These are phyloP conservation scores for Fusarium gaditjirri DNA, from an alignment of 2,329 filamentous ascomycete genomes.

Conservation along the genomic window DNA sequence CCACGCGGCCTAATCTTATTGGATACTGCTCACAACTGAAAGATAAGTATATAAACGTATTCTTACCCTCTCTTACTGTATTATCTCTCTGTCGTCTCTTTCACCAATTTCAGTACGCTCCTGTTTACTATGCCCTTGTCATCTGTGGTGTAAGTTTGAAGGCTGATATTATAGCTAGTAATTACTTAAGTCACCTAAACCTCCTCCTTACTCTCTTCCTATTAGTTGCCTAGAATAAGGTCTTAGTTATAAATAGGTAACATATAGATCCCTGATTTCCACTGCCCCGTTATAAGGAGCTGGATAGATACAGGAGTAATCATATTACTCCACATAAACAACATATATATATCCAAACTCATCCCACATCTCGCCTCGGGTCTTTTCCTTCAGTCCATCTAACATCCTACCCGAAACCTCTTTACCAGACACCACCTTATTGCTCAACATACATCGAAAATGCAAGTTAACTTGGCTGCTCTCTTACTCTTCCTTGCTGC, in stretches of 20 bases:
- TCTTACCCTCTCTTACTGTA: too few species aligned
- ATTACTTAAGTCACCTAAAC: too few species aligned
- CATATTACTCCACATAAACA: fast-evolving
- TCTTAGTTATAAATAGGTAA: too few species aligned
- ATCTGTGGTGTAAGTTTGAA: too few species aligned
- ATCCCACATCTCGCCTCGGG: fast-evolving
- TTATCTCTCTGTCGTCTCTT: too few species aligned
- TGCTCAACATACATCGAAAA: not conserved
- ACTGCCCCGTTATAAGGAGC: fast-evolving
- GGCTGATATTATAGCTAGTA: too few species aligned
- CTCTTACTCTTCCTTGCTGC: not conserved
- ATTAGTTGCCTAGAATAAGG: too few species aligned
- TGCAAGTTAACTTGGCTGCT: not conserved
- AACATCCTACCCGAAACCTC: fast-evolving
- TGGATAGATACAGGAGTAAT: fast-evolving
- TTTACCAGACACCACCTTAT: fast-evolving
- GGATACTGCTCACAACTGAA: fast-evolving
- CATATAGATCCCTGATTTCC: too few species aligned
- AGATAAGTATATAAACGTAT: fast-evolving
- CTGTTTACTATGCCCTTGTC: too few species aligned
- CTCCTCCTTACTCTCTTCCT: too few species aligned
- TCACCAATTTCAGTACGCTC: too few species aligned
- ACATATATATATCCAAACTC: fast-evolving
- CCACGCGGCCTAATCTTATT: not conserved
- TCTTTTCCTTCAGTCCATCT: fast-evolving